phyloP scores from a whole-genome alignment of 1,139 yeast genomes.

The Magnusiomyces suaveolens region DNA sequence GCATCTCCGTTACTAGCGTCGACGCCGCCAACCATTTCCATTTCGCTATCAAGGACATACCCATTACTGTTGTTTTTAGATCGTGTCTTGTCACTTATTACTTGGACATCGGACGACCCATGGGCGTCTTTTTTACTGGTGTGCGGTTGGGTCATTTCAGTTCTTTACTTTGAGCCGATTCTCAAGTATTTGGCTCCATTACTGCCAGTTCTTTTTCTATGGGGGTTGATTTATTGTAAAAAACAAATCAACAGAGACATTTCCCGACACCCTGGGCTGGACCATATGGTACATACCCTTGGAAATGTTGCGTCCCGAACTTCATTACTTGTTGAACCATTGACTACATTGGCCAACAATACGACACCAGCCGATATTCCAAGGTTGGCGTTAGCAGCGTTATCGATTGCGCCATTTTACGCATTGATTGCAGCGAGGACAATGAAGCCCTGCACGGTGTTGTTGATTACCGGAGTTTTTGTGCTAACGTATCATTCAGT shows the following conservation, averaged over 20 bases:
- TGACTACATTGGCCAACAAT: constrained; percentile 46
- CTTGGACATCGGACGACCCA: constrained; percentile 86
- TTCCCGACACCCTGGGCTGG: constrained; percentile 66
- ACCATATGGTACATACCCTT: constrained; percentile 76
- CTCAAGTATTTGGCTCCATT: constrained; percentile 76
- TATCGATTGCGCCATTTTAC: constrained; percentile 77
- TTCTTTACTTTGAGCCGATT: constrained; percentile 63
- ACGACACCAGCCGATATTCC: constrained; percentile 70
- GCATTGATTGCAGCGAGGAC: constrained; percentile 57
- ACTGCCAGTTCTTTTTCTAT: constrained; percentile 55
- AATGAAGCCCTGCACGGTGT: constrained; percentile 59
- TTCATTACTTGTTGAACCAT: constrained; percentile 67
- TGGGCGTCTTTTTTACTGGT: constrained; percentile 66
- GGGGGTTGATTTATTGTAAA: constrained; percentile 49
- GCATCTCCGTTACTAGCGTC: constrained; percentile 34
- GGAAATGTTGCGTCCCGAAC: constrained; percentile 67
- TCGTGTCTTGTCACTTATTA: constrained; percentile 56
- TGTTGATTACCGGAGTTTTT: constrained; percentile 52
- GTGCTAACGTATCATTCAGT: constrained; percentile 77
- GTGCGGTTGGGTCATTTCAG: constrained; percentile 46
- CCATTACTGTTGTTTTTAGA: constrained; percentile 72
- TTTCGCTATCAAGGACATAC: constrained; percentile 69
- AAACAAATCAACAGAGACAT: constrained; percentile 39
- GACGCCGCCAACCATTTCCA: constrained; percentile 87
- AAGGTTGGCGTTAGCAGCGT: constrained; percentile 69